phyloP scores from a whole-genome alignment of 2,329 filamentous ascomycete species.

The Furcasterigmium sp. region DNA sequence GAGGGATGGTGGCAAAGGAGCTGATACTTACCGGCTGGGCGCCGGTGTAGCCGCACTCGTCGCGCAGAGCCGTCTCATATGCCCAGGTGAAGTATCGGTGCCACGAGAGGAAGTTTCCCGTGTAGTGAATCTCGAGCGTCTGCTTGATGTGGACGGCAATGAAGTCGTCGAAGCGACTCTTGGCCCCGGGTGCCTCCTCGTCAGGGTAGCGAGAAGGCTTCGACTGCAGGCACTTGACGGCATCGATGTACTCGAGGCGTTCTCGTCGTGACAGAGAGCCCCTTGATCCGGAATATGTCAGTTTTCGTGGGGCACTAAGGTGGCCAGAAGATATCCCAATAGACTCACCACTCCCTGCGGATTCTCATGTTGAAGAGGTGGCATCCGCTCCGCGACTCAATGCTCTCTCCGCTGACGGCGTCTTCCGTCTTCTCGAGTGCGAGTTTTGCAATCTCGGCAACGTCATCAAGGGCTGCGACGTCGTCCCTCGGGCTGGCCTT shows the following conservation, averaged over 20 bases:
- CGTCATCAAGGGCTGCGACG: slow-evolving; percentile 4
- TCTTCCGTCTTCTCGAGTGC: slow-evolving; percentile 18
- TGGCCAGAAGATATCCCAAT: background rate
- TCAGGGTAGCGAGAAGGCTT: slow-evolving; percentile 27
- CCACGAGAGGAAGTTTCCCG: slow-evolving; percentile 22
- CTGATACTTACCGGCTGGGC: slow-evolving; percentile 26
- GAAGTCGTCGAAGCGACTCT: slow-evolving; percentile 44
- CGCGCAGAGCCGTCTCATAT: slow-evolving; percentile 14
- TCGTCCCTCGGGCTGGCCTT: background rate
- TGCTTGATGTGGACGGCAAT: slow-evolving; percentile 43
- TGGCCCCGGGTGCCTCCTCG: slow-evolving; percentile 32
- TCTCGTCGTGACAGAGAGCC: slow-evolving; percentile 22
- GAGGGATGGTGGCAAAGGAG: too few species aligned
- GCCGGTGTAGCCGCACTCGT: slow-evolving; percentile 30
- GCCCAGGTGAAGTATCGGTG: slow-evolving; percentile 25
- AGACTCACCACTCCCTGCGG: slow-evolving; percentile 23
- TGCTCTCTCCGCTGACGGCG: slow-evolving; percentile 8
- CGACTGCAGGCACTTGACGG: slow-evolving; percentile 36
- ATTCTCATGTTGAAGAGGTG: slow-evolving; percentile 21
- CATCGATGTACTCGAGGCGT: slow-evolving; percentile 34
- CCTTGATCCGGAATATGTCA: slow-evolving; percentile 6
- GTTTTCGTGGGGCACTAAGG: too few species aligned
- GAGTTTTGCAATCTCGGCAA: slow-evolving; percentile 7
- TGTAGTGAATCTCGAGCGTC: slow-evolving; percentile 37
- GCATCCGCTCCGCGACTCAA: slow-evolving; percentile 13